A percentile compares a stretch with the other conserved stretches of the same genome.
Conservation (phyloP, 139 green algal species). For the Chlamydomonas sp. region DNA sequence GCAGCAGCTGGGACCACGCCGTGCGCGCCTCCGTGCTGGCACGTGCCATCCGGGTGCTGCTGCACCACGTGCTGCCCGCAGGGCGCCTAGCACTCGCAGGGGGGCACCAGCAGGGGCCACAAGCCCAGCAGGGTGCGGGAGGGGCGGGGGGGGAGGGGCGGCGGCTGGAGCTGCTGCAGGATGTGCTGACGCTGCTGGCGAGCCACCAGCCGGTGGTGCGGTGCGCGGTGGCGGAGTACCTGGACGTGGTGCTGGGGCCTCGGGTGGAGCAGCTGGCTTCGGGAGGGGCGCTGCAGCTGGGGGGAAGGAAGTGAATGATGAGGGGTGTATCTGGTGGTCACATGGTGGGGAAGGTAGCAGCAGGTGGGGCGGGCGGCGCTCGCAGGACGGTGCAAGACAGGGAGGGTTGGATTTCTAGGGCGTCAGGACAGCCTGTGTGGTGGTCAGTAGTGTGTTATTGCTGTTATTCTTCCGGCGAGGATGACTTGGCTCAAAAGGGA, state of each 20-base stretch:
- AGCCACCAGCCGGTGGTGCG: constrained; percentile 36
- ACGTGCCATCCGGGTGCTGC: not conserved
- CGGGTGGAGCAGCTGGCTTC: not conserved
- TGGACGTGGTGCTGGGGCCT: constrained; percentile 23
- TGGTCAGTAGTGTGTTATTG: too few species aligned
- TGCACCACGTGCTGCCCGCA: not conserved
- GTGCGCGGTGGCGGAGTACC: constrained; percentile 25
- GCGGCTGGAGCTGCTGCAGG: constrained; percentile 8
- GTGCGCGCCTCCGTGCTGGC: constrained; percentile 23
- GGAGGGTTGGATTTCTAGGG: too few species aligned
- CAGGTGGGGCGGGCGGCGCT: too few species aligned
- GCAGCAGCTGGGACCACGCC: constrained; percentile 33
- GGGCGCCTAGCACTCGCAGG: not conserved
- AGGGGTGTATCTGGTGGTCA: too few species aligned
- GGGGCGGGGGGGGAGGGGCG: not conserved
- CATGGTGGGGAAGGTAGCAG: too few species aligned
- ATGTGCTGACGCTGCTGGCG: constrained; percentile 24
- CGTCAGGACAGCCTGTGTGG: too few species aligned
- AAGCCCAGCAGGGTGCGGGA: not conserved
- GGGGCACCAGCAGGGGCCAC: not conserved
- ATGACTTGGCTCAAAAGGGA: too few species aligned
- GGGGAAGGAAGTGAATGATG: too few species aligned
- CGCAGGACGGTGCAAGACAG: too few species aligned
- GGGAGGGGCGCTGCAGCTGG: not conserved
- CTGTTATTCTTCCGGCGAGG: too few species aligned